These are phyloP conservation scores for Exophiala mesophila DNA, from an alignment of 2,329 filamentous ascomycete species.

Conservation along the genomic window DNA sequence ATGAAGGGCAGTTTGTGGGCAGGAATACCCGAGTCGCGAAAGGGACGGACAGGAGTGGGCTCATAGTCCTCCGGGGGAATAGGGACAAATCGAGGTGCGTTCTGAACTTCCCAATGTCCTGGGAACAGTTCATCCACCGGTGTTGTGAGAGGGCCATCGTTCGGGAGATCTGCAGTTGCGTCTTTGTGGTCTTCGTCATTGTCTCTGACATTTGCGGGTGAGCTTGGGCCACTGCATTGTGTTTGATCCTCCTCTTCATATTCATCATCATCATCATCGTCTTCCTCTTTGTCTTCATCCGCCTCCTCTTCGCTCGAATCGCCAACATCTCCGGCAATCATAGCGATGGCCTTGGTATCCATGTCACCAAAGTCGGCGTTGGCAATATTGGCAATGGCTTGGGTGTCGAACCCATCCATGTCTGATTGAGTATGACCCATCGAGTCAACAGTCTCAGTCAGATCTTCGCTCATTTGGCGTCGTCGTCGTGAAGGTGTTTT, in stretches of 20 bases:
- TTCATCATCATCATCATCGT: constrained; percentile 26
- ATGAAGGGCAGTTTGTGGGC: constrained; percentile 94
- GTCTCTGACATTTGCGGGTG: constrained; percentile 7
- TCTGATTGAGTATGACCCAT: constrained; percentile 31
- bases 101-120: constrained; percentile 35
- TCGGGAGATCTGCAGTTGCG: constrained; percentile 3
- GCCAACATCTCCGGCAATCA: constrained; percentile 21
- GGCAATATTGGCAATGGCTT: constrained; percentile 26
- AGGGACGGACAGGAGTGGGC: constrained; percentile 65
- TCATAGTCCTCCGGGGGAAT: constrained; percentile 83
- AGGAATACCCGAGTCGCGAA: constrained; percentile 70
- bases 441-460: constrained; percentile 18
- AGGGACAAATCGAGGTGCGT: constrained; percentile 65
- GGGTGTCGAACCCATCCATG: constrained; percentile 23
- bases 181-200: constrained; percentile 23
- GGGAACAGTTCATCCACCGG: constrained; percentile 30
- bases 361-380: constrained; percentile 25
- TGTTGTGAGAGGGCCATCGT: constrained; percentile 27
- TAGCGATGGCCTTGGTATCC: constrained; percentile 26
- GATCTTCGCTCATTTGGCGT: constrained; percentile 18
- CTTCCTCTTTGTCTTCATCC: constrained; percentile 30
- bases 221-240: background rate
- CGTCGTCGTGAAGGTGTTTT: constrained; percentile 6
- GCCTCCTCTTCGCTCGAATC: constrained; percentile 29
- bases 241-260: constrained; percentile 30